Percentiles rank a stretch among this genome's conserved stretches.
These are phyloP conservation scores for Aspergillus versicolor DNA, from an alignment of 2,329 filamentous ascomycete species.

Conservation along the genomic window DNA sequence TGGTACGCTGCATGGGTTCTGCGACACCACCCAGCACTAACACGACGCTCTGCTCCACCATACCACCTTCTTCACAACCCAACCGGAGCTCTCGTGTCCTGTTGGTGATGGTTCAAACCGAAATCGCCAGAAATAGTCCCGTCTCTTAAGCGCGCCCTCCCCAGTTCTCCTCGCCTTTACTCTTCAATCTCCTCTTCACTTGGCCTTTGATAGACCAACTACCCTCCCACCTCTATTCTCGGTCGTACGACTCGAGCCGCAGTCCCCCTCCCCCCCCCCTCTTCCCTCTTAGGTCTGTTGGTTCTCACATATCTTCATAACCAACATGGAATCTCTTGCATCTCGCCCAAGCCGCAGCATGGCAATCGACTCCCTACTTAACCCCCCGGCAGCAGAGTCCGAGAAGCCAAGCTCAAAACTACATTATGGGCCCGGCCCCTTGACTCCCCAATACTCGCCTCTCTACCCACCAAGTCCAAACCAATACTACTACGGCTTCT, in stretches of 20 bases:
- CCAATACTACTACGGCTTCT: conserved; percentile 27
- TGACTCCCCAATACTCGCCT: conserved; percentile 27
- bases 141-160: conserved; percentile 8
- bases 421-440: conserved; percentile 17
- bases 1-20: conserved; percentile 27
- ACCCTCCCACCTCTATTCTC: no score
- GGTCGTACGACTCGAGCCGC: not conserved
- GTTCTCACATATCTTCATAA: conserved; percentile 14
- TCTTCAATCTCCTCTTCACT: not conserved
- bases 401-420: conserved; percentile 13
- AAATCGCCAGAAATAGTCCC: conserved; percentile 9
- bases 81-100: conserved; percentile 20
- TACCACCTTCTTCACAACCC: conserved; percentile 17
- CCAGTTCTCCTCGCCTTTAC: conserved; percentile 1
- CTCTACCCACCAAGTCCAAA: conserved; percentile 31
- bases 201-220: not conserved
- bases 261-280: not conserved
- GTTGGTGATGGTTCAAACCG: conserved; percentile 19
- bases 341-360: conserved; percentile 33
- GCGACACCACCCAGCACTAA: conserved; percentile 22
- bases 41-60: conserved; percentile 5
- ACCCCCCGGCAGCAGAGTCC: conserved; percentile 28
- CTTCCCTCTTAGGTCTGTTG: not conserved
- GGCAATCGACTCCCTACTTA: conserved; percentile 36
- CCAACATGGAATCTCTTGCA: conserved; percentile 19